A percentile compares a stretch with the other conserved stretches of the same genome.
These are phyloP conservation scores for Barnettozyma vustinii DNA, from an alignment of 805 yeast species.

Conservation along the genomic window DNA sequence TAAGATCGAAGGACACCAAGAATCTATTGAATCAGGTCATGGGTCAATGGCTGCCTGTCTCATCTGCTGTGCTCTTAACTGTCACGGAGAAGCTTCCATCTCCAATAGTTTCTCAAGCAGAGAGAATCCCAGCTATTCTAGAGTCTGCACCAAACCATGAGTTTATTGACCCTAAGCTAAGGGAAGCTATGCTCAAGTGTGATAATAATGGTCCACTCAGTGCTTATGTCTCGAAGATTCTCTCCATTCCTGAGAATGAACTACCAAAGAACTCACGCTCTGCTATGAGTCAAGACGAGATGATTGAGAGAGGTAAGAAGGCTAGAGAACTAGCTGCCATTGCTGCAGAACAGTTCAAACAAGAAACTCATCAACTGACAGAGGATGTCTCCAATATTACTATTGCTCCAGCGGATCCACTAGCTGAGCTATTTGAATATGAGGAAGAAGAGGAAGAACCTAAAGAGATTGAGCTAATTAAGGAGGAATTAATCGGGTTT, in stretches of 20 bases:
- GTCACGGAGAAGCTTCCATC: constrained; percentile 84
- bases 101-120: constrained; percentile 69
- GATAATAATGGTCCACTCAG: constrained; percentile 57
- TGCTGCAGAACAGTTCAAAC: constrained; percentile 55
- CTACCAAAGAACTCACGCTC: constrained; percentile 52
- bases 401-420: constrained; percentile 30
- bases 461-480: constrained; percentile 32
- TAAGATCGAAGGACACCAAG: constrained; percentile 72
- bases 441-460: constrained; percentile 52
- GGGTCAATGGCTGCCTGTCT: constrained; percentile 93
- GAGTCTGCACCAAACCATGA: constrained; percentile 49
- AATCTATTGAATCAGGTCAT: constrained; percentile 58
- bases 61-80: constrained; percentile 77
- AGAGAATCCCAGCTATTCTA: constrained; percentile 63
- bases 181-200: constrained; percentile 58
- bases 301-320: constrained; percentile 53
- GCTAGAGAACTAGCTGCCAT: constrained; percentile 65
- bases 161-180: constrained; percentile 43
- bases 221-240: constrained; percentile 85
- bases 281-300: constrained; percentile 46
- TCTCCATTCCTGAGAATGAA: constrained; percentile 79
- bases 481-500: constrained; percentile 79
- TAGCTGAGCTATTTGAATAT: constrained; percentile 36
- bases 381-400: constrained; percentile 15
- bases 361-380: constrained; percentile 13